These are phyloP conservation scores for Coemansia linderi DNA, from an alignment of 371 early-diverging fungal genomes.

Conservation along the genomic window DNA sequence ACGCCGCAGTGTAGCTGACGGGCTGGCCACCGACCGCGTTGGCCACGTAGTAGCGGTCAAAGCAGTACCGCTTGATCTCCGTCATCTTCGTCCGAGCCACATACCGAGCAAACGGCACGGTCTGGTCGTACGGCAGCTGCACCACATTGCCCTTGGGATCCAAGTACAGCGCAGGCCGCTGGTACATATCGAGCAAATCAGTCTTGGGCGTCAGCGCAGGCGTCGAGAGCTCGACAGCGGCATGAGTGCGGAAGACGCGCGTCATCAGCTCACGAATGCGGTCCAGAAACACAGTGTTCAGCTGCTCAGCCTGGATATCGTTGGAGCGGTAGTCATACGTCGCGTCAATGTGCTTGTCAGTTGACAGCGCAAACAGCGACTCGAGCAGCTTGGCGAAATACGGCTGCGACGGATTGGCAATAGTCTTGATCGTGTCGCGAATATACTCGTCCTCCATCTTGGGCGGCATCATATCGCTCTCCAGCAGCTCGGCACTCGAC, in stretches of 20 bases:
- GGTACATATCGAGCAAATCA: slow-evolving; percentile 68
- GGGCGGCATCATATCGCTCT: slow-evolving; percentile 78
- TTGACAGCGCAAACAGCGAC: slow-evolving; percentile 76
- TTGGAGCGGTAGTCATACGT: slow-evolving; percentile 83
- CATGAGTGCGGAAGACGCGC: slow-evolving; percentile 83
- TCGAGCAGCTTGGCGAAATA: slow-evolving; percentile 83
- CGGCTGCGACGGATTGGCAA: slow-evolving; percentile 86
- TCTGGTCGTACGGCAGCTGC: slow-evolving; percentile 88
- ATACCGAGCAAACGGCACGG: slow-evolving; percentile 88
- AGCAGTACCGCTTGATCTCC: slow-evolving; percentile 81
- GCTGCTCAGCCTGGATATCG: slow-evolving; percentile 57
- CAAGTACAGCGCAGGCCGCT: slow-evolving; percentile 76
- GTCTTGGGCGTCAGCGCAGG: slow-evolving; percentile 86
- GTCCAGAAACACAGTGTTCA: slow-evolving; percentile 68
- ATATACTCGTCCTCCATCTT: slow-evolving; percentile 91
- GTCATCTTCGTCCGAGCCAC: slow-evolving; percentile 73
- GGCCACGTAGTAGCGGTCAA: slow-evolving; percentile 82
- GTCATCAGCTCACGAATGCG: slow-evolving; percentile 74
- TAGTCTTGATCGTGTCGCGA: slow-evolving; percentile 85
- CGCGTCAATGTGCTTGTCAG: slow-evolving; percentile 85
- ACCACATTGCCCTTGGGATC: slow-evolving; percentile 83
- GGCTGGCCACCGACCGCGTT: slow-evolving; percentile 81
- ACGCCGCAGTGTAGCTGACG: slow-evolving; percentile 73
- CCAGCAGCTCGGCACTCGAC: slow-evolving; percentile 80
- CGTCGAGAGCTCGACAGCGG: slow-evolving; percentile 79